Conservation (phyloP, 352 stramenopile genomes). For the Poterioochromonas sp. region DNA sequence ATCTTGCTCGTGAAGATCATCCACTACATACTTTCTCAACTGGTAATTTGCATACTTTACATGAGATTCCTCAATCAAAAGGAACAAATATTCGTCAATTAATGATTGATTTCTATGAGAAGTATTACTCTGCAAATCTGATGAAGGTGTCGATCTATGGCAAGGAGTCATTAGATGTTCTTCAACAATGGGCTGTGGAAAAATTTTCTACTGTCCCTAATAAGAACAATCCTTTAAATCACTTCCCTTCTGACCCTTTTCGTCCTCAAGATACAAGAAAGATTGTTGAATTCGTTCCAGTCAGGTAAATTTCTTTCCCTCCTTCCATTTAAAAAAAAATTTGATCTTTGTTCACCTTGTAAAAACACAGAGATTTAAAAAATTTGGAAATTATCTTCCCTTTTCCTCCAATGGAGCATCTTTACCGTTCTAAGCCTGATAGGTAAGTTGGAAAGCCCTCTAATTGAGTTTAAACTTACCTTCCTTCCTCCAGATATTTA, state of each 20-base stretch:
- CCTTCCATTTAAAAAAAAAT: slow-evolving; percentile 41
- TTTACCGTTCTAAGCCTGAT: slow-evolving; percentile 43
- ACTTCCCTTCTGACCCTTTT: slow-evolving; percentile 45
- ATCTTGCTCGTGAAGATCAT: slow-evolving; percentile 43
- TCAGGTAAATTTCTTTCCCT: slow-evolving; percentile 40
- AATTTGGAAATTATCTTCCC: slow-evolving; percentile 48
- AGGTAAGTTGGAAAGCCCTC: slow-evolving; percentile 32
- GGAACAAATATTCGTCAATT: slow-evolving; percentile 54
- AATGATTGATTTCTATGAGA: slow-evolving; percentile 65
- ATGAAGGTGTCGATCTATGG: slow-evolving; percentile 69
- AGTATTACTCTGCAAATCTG: slow-evolving; percentile 68
- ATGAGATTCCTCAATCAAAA: slow-evolving; percentile 52
- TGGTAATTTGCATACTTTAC: slow-evolving; percentile 70
- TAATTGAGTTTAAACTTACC: background rate
- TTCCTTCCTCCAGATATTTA: slow-evolving; percentile 59
- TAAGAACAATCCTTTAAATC: slow-evolving; percentile 45
- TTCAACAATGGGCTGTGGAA: slow-evolving; percentile 60
- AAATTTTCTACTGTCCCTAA: slow-evolving; percentile 73
- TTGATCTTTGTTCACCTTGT: slow-evolving; percentile 33
- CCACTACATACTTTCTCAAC: slow-evolving; percentile 75
- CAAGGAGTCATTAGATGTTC: slow-evolving; percentile 67
- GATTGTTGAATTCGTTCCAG: slow-evolving; percentile 26
- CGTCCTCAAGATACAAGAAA: slow-evolving; percentile 6
- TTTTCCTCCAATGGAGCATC: slow-evolving; percentile 47
- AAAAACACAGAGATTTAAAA: slow-evolving; percentile 46